These are phyloP conservation scores for Hyaloperonospora arabidopsidis DNA, from an alignment of 352 stramenopile species.

Conservation along the genomic window DNA sequence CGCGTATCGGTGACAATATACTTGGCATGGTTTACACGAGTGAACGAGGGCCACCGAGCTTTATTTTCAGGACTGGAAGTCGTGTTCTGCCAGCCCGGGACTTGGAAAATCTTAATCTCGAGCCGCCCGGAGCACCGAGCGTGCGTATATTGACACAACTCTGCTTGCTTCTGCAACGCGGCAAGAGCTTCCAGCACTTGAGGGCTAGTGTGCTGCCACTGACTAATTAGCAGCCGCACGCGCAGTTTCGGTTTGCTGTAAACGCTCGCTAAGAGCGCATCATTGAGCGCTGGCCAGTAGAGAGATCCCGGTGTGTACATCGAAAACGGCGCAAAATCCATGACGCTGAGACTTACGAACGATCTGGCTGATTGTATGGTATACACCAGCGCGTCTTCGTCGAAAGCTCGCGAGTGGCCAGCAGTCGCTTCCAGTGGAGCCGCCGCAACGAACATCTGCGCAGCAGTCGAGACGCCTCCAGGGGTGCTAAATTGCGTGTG, in stretches of 20 bases:
- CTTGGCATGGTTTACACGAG: slow-evolving; percentile 81
- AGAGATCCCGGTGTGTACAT: slow-evolving; percentile 59
- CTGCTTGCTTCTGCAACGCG: slow-evolving; percentile 39
- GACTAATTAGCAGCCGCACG: slow-evolving; percentile 61
- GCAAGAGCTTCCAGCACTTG: slow-evolving; percentile 49
- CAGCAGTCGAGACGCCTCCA: slow-evolving; percentile 1
- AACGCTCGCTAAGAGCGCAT: slow-evolving; percentile 49
- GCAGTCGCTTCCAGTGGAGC: slow-evolving; percentile 53
- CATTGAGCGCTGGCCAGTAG: slow-evolving; percentile 55
- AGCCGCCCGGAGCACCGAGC: slow-evolving; percentile 41
- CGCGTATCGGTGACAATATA: slow-evolving; percentile 74
- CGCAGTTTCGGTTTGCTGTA: slow-evolving; percentile 47
- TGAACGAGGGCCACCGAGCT: slow-evolving; percentile 50
- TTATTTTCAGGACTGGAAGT: slow-evolving; percentile 22
- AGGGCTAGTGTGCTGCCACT: slow-evolving; percentile 61
- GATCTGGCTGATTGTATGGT: slow-evolving; percentile 52
- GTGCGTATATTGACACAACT: slow-evolving; percentile 34
- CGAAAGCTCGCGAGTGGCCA: slow-evolving; percentile 41
- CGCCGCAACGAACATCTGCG: slow-evolving; percentile 55
- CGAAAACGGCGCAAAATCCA: slow-evolving; percentile 73
- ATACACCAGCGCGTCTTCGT: slow-evolving; percentile 67
- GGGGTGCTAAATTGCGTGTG: slow-evolving; percentile 15
- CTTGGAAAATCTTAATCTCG: slow-evolving; percentile 64
- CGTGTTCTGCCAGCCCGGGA: slow-evolving; percentile 73
- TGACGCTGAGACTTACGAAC: slow-evolving; percentile 65